Conservation (phyloP, 768 basidiomycete genomes). For the Serendipita sp. region DNA sequence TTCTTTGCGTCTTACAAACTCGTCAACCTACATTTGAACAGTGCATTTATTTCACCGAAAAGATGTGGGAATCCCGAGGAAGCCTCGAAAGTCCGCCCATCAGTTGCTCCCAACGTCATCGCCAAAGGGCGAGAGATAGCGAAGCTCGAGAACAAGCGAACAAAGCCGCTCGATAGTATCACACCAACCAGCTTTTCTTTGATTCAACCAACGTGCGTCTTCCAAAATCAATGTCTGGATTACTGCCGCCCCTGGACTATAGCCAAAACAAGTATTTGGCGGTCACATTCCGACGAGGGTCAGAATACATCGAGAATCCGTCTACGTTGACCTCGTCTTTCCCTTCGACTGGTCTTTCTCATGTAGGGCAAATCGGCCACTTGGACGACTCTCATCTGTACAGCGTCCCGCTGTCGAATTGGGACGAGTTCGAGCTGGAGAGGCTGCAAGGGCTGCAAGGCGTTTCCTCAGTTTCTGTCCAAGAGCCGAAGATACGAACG, state of each 20-base stretch:
- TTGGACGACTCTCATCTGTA: background rate
- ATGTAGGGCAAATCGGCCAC: background rate
- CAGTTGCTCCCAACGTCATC: no score
- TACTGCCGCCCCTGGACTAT: background rate
- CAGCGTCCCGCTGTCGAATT: background rate
- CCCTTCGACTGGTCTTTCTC: background rate
- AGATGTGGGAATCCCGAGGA: no score
- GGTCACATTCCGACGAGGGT: background rate
- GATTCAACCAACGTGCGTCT: no score
- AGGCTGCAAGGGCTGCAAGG: background rate
- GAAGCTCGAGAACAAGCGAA: no score
- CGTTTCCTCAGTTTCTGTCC: background rate
- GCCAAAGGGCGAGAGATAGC: no score
- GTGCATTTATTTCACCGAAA: no score
- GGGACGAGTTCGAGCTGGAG: background rate
- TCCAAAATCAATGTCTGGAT: no score
- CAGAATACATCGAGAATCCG: background rate
- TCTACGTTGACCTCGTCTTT: background rate
- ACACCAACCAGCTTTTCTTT: no score
- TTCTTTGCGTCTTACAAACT: no score
- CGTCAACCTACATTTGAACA: no score
- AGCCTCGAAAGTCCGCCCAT: no score
- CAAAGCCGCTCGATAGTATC: no score
- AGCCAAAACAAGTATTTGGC: constrained; percentile 2
- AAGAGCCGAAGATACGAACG: constrained; percentile 4